Base-by-base conservation (phyloP, 2,329 filamentous ascomycete species). In the Chrysoporthe cubensis region DNA sequence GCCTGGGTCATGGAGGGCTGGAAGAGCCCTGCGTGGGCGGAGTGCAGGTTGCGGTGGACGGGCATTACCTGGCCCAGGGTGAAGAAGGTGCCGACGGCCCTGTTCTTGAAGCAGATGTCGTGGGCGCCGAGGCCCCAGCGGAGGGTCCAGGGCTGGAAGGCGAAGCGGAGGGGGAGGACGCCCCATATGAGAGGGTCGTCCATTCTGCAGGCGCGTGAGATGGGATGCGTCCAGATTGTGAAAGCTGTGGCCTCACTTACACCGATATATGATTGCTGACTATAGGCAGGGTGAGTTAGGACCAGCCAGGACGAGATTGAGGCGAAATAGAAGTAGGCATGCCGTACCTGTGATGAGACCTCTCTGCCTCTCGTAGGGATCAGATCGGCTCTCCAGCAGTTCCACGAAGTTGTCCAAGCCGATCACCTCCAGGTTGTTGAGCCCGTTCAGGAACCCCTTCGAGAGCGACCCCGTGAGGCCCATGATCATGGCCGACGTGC, bases 171-270 rank as follows among this genome's bases (percentile, higher is more conserved):
- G 1, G 96, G 96, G 4, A 99, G 82, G 46, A 93, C 88, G 21
- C 95, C 96, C 95, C 95, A 99, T 73, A 97, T 89, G 68, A 98
- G 81, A 37, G 96, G 96, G 80, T 99, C 96, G 80, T 99, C 96
- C 73, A 98, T 82, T 68, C 95, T 97, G 77, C 71, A 73, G 62
- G n/a, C 5, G 61, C 43, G 60, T 58, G 21, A 59, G 54, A 34
- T 32, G n/a, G 21, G 37, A 32, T 16, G 13, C 34, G 37, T 13
- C 4, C 6, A 1, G n/a, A 5, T 2, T 40, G 37, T 40, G 5
- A 40, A 9, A 9, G 37, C 37, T 40, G 37, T 40, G 37, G 2
- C 37, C 6, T 78, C 32, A 90, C 91, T 80, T 90, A 96, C 92
- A 96, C 90, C 78, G 91, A 94, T 72, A 93, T 87, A 82, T 97